Percentiles rank a stretch among this genome's conserved stretches.
Conservation (phyloP, 108 stramenopile species). For the Parietichytrium sp. region DNA sequence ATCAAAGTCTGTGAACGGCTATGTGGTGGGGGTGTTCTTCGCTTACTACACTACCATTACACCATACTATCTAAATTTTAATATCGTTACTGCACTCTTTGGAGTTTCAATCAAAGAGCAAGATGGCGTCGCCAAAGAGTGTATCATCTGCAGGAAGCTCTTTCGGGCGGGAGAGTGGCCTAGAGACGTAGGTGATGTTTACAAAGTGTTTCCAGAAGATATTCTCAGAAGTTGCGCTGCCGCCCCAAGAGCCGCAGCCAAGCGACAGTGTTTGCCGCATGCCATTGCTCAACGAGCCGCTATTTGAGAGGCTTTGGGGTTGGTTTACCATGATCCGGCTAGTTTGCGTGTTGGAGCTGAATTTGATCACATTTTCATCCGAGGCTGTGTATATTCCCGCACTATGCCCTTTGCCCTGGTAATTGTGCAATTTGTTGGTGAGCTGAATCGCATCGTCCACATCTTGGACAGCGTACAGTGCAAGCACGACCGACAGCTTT, state of each 20-base stretch:
- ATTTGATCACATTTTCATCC: not conserved
- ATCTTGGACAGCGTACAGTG: constrained; percentile 15
- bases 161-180: not conserved
- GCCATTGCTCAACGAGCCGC: constrained; percentile 19
- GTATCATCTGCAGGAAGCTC: not conserved
- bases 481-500: constrained; percentile 28
- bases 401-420: constrained; percentile 14
- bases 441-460: not conserved
- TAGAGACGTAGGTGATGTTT: constrained; percentile 27
- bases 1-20: no score
- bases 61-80: no score
- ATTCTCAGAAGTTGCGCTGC: constrained; percentile 2
- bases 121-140: constrained; percentile 26
- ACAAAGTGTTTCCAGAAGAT: constrained; percentile 2
- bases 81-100: no score
- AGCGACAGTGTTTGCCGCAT: constrained; percentile 22
- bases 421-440: not conserved
- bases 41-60: no score
- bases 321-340: constrained; percentile 28
- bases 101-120: no score
- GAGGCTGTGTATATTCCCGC: not conserved
- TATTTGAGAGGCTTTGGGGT: constrained; percentile 13
- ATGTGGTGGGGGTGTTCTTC: no score
- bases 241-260: constrained; percentile 28
- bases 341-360: not conserved